phyloP scores from a whole-genome alignment of 1,139 yeast species.

The Yamadazyma songkhlaensis region DNA sequence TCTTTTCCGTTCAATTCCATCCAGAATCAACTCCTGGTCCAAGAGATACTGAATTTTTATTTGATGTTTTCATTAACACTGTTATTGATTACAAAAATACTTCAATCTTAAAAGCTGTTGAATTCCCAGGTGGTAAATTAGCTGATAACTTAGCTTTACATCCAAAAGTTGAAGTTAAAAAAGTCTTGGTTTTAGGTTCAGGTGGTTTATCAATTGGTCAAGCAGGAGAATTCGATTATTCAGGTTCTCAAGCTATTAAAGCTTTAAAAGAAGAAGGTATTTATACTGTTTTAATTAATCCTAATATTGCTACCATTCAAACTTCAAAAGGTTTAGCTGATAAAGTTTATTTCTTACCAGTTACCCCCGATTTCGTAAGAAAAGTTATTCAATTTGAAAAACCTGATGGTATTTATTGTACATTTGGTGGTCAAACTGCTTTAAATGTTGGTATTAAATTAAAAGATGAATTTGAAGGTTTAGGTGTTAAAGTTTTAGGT shows the following conservation, averaged over 20 bases:
- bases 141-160: conserved; percentile 70
- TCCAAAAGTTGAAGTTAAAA: conserved; percentile 82
- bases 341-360: conserved; percentile 95
- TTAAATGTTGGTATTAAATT: conserved; percentile 91
- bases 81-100: conserved; percentile 61
- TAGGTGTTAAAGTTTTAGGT: conserved; percentile 95
- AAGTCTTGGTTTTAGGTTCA: conserved; percentile 94
- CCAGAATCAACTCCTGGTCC: conserved; percentile 99
- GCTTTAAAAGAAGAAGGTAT: conserved; percentile 98
- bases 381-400: conserved; percentile 92
- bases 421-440: conserved; percentile 99
- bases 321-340: conserved; percentile 98
- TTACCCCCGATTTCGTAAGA: conserved; percentile 92
- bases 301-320: conserved; percentile 97
- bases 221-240: conserved; percentile 99
- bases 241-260: conserved; percentile 92
- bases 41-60: conserved; percentile 95
- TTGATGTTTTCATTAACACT: conserved; percentile 86
- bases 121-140: conserved; percentile 84
- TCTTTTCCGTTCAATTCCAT: conserved; percentile 98
- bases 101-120: conserved; percentile 65
- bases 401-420: conserved; percentile 95
- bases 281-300: conserved; percentile 91
- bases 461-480: conserved; percentile 88
- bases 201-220: conserved; percentile 99